A percentile compares a stretch with the other conserved stretches of the same genome.
These are phyloP conservation scores for Yamadazyma friedrichii DNA, from an alignment of 1,139 yeast genomes.

Conservation along the genomic window DNA sequence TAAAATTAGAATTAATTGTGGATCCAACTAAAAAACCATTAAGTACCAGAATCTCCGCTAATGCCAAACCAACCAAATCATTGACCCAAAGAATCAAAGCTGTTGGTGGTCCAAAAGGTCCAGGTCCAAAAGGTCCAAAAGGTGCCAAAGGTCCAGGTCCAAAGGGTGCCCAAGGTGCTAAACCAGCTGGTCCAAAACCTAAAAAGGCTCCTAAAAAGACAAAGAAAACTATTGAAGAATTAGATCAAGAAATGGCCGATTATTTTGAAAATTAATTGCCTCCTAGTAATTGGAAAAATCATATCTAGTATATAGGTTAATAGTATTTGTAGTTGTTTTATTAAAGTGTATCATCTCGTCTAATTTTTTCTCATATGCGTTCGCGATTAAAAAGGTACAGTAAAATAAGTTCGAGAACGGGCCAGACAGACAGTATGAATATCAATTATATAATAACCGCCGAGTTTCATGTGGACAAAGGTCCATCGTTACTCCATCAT, in stretches of 20 bases:
- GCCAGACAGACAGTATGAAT: constrained; percentile 19
- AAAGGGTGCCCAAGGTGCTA: constrained; percentile 20
- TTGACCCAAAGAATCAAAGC: constrained; percentile 19
- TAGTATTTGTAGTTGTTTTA: neutral
- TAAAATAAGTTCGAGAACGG: constrained; percentile 6
- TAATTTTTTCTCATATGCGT: constrained; percentile 2
- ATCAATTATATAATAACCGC: constrained; percentile 50
- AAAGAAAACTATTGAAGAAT: constrained; percentile 82
- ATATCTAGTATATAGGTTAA: too few species aligned
- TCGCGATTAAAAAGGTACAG: neutral
- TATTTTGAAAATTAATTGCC: constrained; percentile 45
- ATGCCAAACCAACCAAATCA: constrained; percentile 22
- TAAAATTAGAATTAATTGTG: constrained; percentile 81
- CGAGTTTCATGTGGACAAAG: constrained; percentile 59
- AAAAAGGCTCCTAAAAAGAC: constrained; percentile 43
- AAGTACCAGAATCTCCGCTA: constrained; percentile 66
- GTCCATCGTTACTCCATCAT: constrained; percentile 50
- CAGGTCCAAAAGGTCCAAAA: constrained; percentile 28
- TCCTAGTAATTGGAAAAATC: too few species aligned
- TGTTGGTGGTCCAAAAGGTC: constrained; percentile 14
- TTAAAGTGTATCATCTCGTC: neutral
- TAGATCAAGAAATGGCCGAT: constrained; percentile 94
- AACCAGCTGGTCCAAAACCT: constrained; percentile 22
- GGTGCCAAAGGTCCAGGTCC: constrained; percentile 10
- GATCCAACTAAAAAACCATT: constrained; percentile 83